Base-by-base conservation (phyloP, 768 basidiomycete species). In the Suillus plorans region DNA sequence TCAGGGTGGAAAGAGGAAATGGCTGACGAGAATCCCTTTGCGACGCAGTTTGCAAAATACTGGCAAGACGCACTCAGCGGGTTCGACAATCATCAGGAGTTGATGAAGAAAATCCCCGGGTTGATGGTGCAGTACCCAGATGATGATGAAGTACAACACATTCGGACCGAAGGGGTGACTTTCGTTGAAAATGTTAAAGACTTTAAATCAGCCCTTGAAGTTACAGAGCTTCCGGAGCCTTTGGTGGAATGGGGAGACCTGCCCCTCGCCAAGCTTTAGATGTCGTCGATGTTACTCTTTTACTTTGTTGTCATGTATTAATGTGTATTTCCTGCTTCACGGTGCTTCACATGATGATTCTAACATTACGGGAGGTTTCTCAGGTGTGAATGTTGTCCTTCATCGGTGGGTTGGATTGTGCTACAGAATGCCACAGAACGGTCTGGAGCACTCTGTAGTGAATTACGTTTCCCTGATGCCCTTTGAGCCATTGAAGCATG, bases 221-320 rank as follows among this genome's bases (percentile, higher is more conserved):
- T 81, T 20, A 84, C 89, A 5, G 80, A 81, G 34, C 82, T 83
- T 66, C 85, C 90, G n/a, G 81, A 81, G 45, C 88, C 93, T 3
- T 78, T 94, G 68, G 88, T 88, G 1, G 77, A 86, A 60, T 93
- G 90, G 90, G 85, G 84, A 41, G 92, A 93, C 77, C 78, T 91
- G 61, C 90, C 89, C 22, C 73, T 77, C 7, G 74, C 89, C 2
- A 88, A 82, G 67, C 81, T 86, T 53, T 90, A 76, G 81, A 36
- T 10, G n/a, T 45, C 60, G 16, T 59, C 7, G 22, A 62, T 28
- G 5, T 37, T 52, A 28, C 22, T 20, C 16, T 28, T 55, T 22
- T 49, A 34, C 22, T 42, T 47, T 14, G 44, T 56, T 52, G 45
- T 28, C 44, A 63, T 49, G 56, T 37, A 37, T 2, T 22, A 31